phyloP scores from a whole-genome alignment of 2,329 filamentous ascomycete genomes.

The Aspergillus uvarum region DNA sequence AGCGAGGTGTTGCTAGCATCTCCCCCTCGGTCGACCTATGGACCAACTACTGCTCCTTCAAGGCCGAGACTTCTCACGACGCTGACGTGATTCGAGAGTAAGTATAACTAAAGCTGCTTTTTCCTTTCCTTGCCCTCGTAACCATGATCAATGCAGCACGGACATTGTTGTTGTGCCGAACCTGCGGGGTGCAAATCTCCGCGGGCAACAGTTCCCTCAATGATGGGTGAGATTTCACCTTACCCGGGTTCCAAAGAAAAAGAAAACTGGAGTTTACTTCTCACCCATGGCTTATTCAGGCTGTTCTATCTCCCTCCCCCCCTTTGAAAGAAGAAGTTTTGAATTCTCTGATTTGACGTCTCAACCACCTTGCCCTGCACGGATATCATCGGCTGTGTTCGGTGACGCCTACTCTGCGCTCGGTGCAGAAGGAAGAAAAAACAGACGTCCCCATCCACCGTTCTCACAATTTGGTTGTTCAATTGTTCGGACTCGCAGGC shows the following conservation, averaged over 20 bases:
- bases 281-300: conserved; percentile 54
- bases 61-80: conserved; percentile 95
- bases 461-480: conserved; percentile 38
- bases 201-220: conserved; percentile 45
- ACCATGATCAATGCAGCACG: conserved; percentile 44
- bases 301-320: conserved; percentile 49
- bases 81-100: conserved; percentile 98
- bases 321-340: conserved; percentile 29
- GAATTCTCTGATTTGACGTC: conserved; percentile 24
- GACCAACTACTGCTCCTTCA: conserved; percentile 97
- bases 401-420: conserved; percentile 34
- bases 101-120: conserved; percentile 68
- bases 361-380: conserved; percentile 28
- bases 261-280: conserved; percentile 46
- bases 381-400: conserved; percentile 32
- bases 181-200: conserved; percentile 32
- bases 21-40: conserved; percentile 93
- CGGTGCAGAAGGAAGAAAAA: conserved; percentile 31
- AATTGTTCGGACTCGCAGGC: conserved; percentile 39
- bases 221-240: conserved; percentile 69
- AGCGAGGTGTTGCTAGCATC: conserved; percentile 90
- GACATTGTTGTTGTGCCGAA: conserved; percentile 38
- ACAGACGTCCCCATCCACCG: conserved; percentile 26
- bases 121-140: conserved; percentile 58
- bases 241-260: conserved; percentile 32